Evolutionary conservation across 441 rosid species (phyloP).

Genomic region (Capsella rubella): DNA sequence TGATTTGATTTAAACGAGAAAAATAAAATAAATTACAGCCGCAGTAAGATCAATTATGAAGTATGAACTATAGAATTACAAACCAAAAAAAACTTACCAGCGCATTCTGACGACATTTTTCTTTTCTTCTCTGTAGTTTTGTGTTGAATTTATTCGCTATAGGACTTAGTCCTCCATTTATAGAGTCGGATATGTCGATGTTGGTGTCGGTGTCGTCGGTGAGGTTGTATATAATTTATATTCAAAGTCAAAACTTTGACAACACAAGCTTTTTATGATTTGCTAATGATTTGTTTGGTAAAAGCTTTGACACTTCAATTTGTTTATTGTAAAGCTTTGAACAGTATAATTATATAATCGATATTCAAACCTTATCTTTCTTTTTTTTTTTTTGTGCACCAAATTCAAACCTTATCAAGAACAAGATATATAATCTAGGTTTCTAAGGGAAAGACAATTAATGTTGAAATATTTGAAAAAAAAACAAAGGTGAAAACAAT

Average conservation of each 20-base stretch:
- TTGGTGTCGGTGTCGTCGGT: constrained; percentile 32
- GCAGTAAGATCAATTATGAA: background rate
- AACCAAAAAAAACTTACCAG: constrained; percentile 15
- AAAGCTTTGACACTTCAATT: background rate
- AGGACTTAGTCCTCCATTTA: constrained; percentile 9
- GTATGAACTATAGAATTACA: background rate
- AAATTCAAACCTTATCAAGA: background rate
- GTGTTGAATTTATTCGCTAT: background rate
- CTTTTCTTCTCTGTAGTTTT: background rate
- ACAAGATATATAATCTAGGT: background rate
- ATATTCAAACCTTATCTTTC: background rate
- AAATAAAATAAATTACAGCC: background rate
- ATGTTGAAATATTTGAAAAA: background rate
- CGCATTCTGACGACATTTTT: constrained; percentile 36
- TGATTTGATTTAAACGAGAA: background rate
- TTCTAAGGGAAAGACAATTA: background rate
- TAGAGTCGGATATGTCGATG: constrained; percentile 17
- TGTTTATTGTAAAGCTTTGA: background rate
- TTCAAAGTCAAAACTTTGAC: constrained; percentile 22
- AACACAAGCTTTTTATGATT: background rate
- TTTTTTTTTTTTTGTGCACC: no score
- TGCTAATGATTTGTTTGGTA: background rate
- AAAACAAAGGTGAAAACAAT: background rate
- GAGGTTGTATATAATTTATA: background rate
- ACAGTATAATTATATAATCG: background rate